Percentiles rank a stretch among this genome's conserved stretches.
These are phyloP conservation scores for Suhomyces vadensis DNA, from an alignment of 805 yeast species.

Conservation along the genomic window DNA sequence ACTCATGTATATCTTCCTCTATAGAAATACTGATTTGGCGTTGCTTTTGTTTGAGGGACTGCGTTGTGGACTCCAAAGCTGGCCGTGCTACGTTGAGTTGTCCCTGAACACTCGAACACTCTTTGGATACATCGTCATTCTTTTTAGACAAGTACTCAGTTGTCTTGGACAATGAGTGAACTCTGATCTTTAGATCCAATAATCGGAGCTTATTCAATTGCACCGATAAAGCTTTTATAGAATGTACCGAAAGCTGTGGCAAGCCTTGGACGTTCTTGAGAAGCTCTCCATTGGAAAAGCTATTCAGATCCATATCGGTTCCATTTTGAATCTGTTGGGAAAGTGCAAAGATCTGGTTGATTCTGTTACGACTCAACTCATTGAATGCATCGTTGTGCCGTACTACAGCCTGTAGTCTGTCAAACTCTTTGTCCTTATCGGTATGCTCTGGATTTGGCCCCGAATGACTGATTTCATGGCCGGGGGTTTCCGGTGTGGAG, in stretches of 20 bases:
- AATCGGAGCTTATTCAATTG: slow-evolving; percentile 33
- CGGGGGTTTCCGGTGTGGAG: background rate
- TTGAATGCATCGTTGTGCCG: slow-evolving; percentile 26
- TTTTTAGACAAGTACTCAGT: background rate
- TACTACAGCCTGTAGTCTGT: slow-evolving; percentile 6
- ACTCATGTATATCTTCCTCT: background rate
- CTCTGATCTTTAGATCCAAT: slow-evolving; percentile 17
- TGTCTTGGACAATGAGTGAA: slow-evolving; percentile 11
- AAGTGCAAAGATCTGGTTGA: slow-evolving; percentile 27
- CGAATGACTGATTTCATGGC: background rate
- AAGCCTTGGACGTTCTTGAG: slow-evolving; percentile 1
- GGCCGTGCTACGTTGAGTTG: background rate
- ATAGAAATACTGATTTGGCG: background rate
- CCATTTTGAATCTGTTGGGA: slow-evolving; percentile 16
- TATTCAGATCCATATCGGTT: background rate
- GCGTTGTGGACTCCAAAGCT: background rate
- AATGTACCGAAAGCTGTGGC: slow-evolving; percentile 16
- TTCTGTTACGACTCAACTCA: slow-evolving; percentile 20
- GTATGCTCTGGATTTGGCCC: background rate
- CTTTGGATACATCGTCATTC: background rate
- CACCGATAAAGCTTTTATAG: slow-evolving; percentile 27
- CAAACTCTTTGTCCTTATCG: background rate
- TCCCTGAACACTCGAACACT: background rate
- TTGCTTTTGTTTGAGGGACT: background rate
- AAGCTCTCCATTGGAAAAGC: background rate